phyloP scores from a whole-genome alignment of 768 basidiomycete species.

The Rhizopogon vulgaris region DNA sequence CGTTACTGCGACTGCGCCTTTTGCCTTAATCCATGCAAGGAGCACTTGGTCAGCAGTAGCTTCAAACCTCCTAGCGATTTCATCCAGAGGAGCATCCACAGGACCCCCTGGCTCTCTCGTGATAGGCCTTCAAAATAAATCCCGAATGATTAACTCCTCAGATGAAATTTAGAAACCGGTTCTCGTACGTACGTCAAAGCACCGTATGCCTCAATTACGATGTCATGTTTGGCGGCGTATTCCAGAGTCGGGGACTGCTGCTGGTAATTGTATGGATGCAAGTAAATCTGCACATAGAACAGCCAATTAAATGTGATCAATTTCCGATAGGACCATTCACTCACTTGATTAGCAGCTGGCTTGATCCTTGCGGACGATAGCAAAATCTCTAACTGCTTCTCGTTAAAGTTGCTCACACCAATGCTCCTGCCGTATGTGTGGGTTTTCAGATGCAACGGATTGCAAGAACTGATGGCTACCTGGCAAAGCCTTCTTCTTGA shows the following conservation, averaged over 20 bases:
- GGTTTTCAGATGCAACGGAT: background rate
- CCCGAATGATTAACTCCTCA: background rate
- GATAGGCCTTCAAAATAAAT: conserved; percentile 40
- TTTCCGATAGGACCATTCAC: conserved; percentile 3
- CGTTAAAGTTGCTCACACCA: conserved; percentile 65
- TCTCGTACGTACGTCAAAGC: conserved; percentile 51
- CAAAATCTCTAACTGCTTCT: conserved; percentile 48
- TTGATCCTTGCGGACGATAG: conserved; percentile 54
- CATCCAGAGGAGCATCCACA: conserved; percentile 50
- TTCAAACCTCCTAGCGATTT: conserved; percentile 44
- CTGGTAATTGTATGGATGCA: conserved; percentile 66
- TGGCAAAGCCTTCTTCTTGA: conserved; percentile 48
- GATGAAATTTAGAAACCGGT: background rate
- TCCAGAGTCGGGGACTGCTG: conserved; percentile 50
- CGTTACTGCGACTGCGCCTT: conserved; percentile 63
- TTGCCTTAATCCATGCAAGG: conserved; percentile 66
- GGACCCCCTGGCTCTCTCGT: conserved; percentile 56
- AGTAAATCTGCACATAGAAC: conserved; percentile 39
- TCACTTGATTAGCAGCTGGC: conserved; percentile 65
- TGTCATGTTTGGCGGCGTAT: conserved; percentile 49
- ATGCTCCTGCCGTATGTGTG: conserved; percentile 44
- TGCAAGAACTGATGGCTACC: conserved; percentile 27
- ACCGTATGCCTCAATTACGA: conserved; percentile 70
- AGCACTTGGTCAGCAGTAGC: conserved; percentile 62
- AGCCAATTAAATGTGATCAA: background rate